Evolutionary conservation across 176 grass and related monocot species (phyloP).

Genomic region (Ensete ventricosum): DNA sequence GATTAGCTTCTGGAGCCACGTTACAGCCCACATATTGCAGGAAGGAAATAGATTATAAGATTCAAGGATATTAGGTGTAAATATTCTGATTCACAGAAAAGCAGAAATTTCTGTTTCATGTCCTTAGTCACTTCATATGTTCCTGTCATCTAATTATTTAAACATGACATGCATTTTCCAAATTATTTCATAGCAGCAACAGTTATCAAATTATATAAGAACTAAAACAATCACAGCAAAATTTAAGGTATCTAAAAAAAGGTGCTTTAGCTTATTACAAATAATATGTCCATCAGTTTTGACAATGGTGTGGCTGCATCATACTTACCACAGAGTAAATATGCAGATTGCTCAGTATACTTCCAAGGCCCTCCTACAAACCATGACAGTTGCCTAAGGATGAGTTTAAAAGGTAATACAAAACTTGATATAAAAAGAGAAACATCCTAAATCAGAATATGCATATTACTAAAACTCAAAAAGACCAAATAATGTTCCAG

Average conservation of each 20-base stretch:
- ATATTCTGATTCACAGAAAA: no score
- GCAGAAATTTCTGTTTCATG: no score
- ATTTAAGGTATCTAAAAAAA: neutral
- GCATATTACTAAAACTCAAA: neutral
- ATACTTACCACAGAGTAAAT: conserved; percentile 42
- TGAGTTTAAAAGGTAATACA: neutral
- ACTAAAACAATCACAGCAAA: neutral
- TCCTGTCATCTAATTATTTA: neutral
- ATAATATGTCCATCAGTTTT: no score
- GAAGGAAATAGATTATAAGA: no score
- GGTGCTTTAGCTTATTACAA: neutral
- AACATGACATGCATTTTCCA: neutral
- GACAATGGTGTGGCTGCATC: neutral
- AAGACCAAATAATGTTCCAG: neutral
- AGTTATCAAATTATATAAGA: neutral
- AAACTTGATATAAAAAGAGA: neutral
- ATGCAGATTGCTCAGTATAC: conserved; percentile 24
- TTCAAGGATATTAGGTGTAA: no score
- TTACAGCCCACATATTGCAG: no score
- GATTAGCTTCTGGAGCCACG: no score
- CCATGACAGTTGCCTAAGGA: neutral
- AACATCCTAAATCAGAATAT: neutral
- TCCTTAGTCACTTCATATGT: neutral
- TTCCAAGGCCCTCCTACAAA: conserved; percentile 38
- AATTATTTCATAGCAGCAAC: neutral